Evolutionary conservation across 805 yeast genomes (phyloP).

Genomic region (Yarrowia sp.): DNA sequence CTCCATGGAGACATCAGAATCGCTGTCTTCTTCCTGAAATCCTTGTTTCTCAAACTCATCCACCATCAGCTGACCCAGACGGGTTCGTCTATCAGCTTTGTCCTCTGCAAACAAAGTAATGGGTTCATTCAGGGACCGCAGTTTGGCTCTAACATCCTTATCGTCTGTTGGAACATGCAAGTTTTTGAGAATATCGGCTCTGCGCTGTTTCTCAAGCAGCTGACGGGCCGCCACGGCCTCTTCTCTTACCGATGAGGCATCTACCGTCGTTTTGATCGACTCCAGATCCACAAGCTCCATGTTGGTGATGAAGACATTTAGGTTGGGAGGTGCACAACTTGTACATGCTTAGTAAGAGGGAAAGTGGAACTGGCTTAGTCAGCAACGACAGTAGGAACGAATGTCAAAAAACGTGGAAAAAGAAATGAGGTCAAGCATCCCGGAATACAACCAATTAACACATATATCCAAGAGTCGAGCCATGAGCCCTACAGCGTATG

Average conservation of each 20-base stretch:
- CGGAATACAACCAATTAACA: too few species aligned
- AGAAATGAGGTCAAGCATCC: too few species aligned
- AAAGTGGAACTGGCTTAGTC: background rate
- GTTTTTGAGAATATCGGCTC: conserved; percentile 41
- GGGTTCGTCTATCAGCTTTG: conserved; percentile 62
- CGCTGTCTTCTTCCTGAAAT: conserved; percentile 41
- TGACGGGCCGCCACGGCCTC: conserved; percentile 37
- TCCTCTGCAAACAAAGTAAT: conserved; percentile 65
- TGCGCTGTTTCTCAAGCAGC: conserved; percentile 24
- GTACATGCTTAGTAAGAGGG: conserved; percentile 8
- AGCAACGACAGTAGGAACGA: background rate
- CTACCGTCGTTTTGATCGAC: conserved; percentile 38
- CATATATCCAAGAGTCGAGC: background rate
- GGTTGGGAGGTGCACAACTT: conserved; percentile 25
- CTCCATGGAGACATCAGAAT: conserved; percentile 53
- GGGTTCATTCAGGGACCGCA: conserved; percentile 64
- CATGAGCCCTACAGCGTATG: background rate
- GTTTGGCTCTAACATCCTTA: conserved; percentile 60
- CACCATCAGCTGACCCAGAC: conserved; percentile 59
- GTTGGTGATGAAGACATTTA: conserved; percentile 20
- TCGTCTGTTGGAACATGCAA: conserved; percentile 68
- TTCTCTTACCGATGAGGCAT: conserved; percentile 14
- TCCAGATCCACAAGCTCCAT: conserved; percentile 36
- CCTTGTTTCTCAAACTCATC: conserved; percentile 45
- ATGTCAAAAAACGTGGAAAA: too few species aligned